Percentiles rank a stretch among this genome's conserved stretches.
Evolutionary conservation across 768 basidiomycete genomes (phyloP).

Genomic region (Psilocybe tampanensis): DNA sequence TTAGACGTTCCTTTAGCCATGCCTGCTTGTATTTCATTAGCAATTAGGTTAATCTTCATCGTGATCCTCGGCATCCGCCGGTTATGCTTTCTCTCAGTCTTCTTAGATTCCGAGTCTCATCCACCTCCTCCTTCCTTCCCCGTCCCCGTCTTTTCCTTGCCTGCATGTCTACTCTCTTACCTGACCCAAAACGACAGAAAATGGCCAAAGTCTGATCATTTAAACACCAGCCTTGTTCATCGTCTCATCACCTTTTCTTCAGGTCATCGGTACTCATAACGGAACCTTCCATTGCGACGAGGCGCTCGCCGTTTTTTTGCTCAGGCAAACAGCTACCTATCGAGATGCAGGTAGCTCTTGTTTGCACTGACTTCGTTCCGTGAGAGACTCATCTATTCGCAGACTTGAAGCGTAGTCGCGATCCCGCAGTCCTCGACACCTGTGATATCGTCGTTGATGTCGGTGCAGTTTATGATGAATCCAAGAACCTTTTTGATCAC

Average conservation of each 20-base stretch:
- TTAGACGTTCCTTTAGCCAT: neutral
- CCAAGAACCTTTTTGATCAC: slow-evolving; percentile 85
- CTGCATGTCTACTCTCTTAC: slow-evolving; percentile 24
- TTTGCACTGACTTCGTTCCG: neutral
- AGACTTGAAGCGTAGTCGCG: slow-evolving; percentile 75
- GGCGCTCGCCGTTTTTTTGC: slow-evolving; percentile 89
- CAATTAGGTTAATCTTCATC: slow-evolving; percentile 7
- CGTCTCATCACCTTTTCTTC: neutral
- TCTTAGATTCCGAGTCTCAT: slow-evolving; percentile 12
- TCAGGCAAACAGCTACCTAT: slow-evolving; percentile 77
- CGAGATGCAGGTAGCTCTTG: slow-evolving; percentile 65
- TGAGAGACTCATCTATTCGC: slow-evolving; percentile 6
- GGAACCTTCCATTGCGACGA: slow-evolving; percentile 98
- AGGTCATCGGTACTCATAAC: slow-evolving; percentile 93
- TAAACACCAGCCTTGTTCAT: neutral
- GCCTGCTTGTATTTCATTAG: neutral
- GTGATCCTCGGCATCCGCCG: slow-evolving; percentile 20
- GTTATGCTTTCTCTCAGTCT: slow-evolving; percentile 19
- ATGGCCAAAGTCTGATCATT: slow-evolving; percentile 33
- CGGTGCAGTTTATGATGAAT: slow-evolving; percentile 87
- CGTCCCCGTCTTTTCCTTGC: slow-evolving; percentile 1
- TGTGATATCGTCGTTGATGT: slow-evolving; percentile 98
- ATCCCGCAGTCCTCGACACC: slow-evolving; percentile 67
- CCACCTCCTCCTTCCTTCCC: slow-evolving; percentile 3
- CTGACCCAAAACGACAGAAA: slow-evolving; percentile 41